Base-by-base conservation (phyloP, 202 grass and related monocot genomes). In the Brachypodium distachyon region DNA sequence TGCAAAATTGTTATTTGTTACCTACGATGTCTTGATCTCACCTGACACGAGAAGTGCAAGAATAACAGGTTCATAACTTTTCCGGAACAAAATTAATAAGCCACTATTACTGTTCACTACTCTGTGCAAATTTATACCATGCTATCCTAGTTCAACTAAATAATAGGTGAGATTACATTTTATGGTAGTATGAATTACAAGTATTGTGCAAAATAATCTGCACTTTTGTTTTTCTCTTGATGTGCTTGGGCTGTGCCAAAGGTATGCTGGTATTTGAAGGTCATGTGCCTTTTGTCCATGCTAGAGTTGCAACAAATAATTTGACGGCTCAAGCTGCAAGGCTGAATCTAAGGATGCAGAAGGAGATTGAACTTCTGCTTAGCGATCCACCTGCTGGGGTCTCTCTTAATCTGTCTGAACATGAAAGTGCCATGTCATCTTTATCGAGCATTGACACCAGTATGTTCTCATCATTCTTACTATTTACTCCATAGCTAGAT, bases 301-400 rank as follows among this genome's bases (percentile, higher is more conserved):
- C 22, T 52, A 14, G 32, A 57, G 23, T 58, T 68, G n/a, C n/a
- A n/a, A n/a, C n/a, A 71, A 74, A 69, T 40, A 17, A 59, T 33
- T 60, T 53, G 65, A 94, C 94, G 94, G 87, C 94, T 80, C 84
- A 87, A 70, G 91, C 89, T 19, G 78, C 79, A 47, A 86, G 91
- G 76, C 62, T 97, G 50, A 90, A 80, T 57, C 73, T 97, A 65
- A 82, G 89, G 67, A 87, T 97, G 89, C 94, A 94, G 76, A 97
- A 97, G 80, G 94, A 94, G 84, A 81, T 97, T 81, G 90, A 94
- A 42, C 80, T 86, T 71, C 82, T 94, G 38, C 43, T 76, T n/a
- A 63, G 85, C 67, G 94, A 97, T 83, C 89, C 94, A 51, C 89
- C 89, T 81, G 87, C 74, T 66, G 94, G 94, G 66, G 84, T 92